These are phyloP conservation scores for Phylloporus scabripes DNA, from an alignment of 768 basidiomycete genomes.

Conservation along the genomic window DNA sequence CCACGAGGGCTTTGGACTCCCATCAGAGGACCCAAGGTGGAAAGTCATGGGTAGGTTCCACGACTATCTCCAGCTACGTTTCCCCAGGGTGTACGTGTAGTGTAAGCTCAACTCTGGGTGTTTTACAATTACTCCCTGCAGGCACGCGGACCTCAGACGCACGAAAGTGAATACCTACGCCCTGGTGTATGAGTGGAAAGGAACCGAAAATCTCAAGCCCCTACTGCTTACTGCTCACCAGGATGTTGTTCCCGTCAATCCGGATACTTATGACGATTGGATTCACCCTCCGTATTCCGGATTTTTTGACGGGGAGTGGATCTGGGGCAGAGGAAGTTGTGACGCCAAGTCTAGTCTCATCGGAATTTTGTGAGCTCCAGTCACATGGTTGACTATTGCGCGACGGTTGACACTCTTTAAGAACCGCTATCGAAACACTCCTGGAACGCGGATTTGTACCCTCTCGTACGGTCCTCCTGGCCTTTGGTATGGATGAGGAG, in stretches of 20 bases:
- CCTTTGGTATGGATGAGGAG: conserved; percentile 45
- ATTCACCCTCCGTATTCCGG: conserved; percentile 47
- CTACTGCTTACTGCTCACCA: conserved; percentile 45
- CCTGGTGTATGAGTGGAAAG: conserved; percentile 57
- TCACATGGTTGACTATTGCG: not conserved
- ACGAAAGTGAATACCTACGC: conserved; percentile 58
- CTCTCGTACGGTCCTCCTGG: conserved; percentile 29
- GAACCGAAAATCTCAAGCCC: conserved; percentile 49
- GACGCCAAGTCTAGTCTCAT: conserved; percentile 41
- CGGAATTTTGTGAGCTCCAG: conserved; percentile 28
- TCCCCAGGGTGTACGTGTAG: conserved; percentile 50
- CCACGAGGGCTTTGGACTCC: conserved; percentile 43
- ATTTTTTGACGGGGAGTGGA: conserved; percentile 38
- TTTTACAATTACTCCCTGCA: conserved; percentile 14
- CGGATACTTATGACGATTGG: conserved; percentile 42
- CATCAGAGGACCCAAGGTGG: conserved; percentile 45
- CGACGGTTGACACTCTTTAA: conserved; percentile 1
- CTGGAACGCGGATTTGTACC: conserved; percentile 28
- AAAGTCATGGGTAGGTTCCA: conserved; percentile 24
- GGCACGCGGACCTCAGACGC: conserved; percentile 44
- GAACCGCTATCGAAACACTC: conserved; percentile 25
- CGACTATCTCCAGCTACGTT: conserved; percentile 37
- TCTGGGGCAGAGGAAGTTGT: conserved; percentile 44
- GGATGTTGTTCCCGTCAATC: conserved; percentile 50
- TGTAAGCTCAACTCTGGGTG: not conserved